These are phyloP conservation scores for Solanum rostratum DNA, from an alignment of 257 asterid genomes.

Conservation along the genomic window DNA sequence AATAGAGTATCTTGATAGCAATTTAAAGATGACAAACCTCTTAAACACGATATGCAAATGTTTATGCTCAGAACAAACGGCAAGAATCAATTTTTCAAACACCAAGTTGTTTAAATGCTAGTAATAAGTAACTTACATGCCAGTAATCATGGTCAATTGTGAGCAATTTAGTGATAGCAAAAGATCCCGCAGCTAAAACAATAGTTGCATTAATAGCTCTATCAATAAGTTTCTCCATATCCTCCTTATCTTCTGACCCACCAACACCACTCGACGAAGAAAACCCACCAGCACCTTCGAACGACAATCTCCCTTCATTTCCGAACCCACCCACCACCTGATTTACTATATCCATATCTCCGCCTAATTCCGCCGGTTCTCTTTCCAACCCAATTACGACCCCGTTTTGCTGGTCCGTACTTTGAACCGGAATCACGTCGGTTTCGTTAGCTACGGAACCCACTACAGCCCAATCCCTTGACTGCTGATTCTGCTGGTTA, in stretches of 20 bases:
- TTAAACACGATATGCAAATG: background rate
- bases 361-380: slow-evolving; percentile 17
- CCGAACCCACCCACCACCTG: slow-evolving; percentile 60
- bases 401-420: slow-evolving; percentile 46
- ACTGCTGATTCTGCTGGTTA: background rate
- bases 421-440: slow-evolving; percentile 46
- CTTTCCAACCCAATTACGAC: slow-evolving; percentile 25
- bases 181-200: slow-evolving; percentile 70
- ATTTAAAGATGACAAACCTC: background rate
- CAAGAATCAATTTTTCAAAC: background rate
- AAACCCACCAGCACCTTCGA: slow-evolving; percentile 48
- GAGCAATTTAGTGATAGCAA: slow-evolving; percentile 69
- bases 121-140: slow-evolving; percentile 48
- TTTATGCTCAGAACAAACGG: background rate
- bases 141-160: slow-evolving; percentile 71
- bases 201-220: slow-evolving; percentile 65
- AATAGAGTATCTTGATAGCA: background rate
- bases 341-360: slow-evolving; percentile 8
- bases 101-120: background rate
- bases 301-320: slow-evolving; percentile 45
- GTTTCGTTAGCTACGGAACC: slow-evolving; percentile 26
- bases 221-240: slow-evolving; percentile 37
- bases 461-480: slow-evolving; percentile 15
- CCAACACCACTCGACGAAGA: slow-evolving; percentile 35
- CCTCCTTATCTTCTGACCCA: slow-evolving; percentile 21